phyloP scores from a whole-genome alignment of 352 stramenopile genomes.

The Pilasporangium apinafurcum region DNA sequence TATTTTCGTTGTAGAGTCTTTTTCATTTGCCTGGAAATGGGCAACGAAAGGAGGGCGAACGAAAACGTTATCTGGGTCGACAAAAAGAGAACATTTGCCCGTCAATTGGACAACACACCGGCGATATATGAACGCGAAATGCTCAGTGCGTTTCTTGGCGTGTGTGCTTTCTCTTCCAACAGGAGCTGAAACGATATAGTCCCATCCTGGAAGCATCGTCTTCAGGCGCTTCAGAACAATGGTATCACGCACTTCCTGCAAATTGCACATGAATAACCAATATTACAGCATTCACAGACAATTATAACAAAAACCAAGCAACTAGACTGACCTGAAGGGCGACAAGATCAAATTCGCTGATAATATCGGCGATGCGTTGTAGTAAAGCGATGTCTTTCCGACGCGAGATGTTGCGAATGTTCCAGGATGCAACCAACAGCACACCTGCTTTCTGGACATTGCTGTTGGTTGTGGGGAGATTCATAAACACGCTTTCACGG shows the following conservation, averaged over 20 bases:
- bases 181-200: slow-evolving; percentile 42
- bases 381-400: slow-evolving; percentile 27
- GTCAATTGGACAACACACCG: slow-evolving; percentile 17
- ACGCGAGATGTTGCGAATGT: slow-evolving; percentile 67
- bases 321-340: slow-evolving; percentile 27
- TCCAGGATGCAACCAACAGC: slow-evolving; percentile 60
- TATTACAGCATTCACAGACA: neutral
- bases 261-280: neutral
- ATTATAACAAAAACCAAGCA: neutral
- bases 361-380: slow-evolving; percentile 34
- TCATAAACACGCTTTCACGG: slow-evolving; percentile 22
- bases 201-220: slow-evolving; percentile 45
- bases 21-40: slow-evolving; percentile 20
- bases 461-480: neutral
- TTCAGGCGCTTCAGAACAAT: slow-evolving; percentile 57
- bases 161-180: slow-evolving; percentile 14
- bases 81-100: slow-evolving; percentile 14
- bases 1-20: slow-evolving; percentile 15
- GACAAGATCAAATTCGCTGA: slow-evolving; percentile 62
- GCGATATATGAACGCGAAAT: slow-evolving; percentile 54
- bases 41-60: slow-evolving; percentile 36
- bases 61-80: slow-evolving; percentile 11
- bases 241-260: slow-evolving; percentile 50
- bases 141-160: slow-evolving; percentile 24
- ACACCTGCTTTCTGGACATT: neutral